phyloP scores from a whole-genome alignment of 495 filamentous ascomycete species.

The Cetradonia linearis region DNA sequence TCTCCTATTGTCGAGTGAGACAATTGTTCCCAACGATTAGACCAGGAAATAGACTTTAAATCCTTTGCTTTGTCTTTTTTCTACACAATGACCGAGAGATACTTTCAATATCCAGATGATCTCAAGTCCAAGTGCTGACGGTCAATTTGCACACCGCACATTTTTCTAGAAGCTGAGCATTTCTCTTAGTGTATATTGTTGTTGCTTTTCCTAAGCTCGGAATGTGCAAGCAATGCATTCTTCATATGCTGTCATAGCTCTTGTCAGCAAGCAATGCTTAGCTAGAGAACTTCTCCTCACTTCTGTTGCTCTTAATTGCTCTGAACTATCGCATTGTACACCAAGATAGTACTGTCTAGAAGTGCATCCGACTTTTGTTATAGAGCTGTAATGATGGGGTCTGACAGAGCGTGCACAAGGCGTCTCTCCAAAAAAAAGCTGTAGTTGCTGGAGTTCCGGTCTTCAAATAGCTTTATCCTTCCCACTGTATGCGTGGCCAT shows the following conservation, averaged over 20 bases:
- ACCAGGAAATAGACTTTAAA: background rate
- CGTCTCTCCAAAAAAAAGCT: constrained; percentile 12
- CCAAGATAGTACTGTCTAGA: background rate
- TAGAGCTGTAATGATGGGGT: constrained; percentile 7
- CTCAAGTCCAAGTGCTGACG: background rate
- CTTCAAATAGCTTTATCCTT: constrained; percentile 22
- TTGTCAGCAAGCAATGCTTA: background rate
- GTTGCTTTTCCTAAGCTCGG: background rate
- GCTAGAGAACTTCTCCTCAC: background rate
- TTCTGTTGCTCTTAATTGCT: no score
- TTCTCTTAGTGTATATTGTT: background rate
- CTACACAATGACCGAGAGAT: background rate
- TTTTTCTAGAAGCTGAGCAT: background rate
- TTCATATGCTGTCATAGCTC: background rate
- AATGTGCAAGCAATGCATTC: background rate
- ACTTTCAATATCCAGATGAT: background rate
- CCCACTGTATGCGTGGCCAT: constrained; percentile 23
- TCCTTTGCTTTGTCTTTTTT: background rate
- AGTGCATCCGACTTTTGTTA: background rate
- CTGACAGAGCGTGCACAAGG: constrained; percentile 14
- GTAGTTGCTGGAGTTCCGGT: constrained; percentile 18
- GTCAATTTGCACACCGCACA: background rate
- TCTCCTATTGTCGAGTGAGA: background rate
- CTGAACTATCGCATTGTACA: background rate
- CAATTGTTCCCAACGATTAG: background rate